phyloP scores from a whole-genome alignment of 2,329 filamentous ascomycete genomes.

The Sclerotinia subarctica region DNA sequence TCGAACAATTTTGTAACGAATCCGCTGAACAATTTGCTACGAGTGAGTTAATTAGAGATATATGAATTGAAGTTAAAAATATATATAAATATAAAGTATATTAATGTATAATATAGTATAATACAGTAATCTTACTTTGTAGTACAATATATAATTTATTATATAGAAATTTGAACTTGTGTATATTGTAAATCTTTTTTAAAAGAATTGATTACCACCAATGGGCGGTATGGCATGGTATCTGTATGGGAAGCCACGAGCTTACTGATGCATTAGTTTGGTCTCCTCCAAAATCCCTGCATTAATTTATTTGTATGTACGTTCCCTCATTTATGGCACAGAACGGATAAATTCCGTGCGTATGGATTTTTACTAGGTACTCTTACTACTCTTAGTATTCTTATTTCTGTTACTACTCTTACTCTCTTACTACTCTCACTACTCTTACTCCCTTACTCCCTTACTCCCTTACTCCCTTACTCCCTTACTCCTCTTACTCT shows the following conservation, averaged over 20 bases:
- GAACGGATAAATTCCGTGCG: not conserved
- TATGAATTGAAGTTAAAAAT: not conserved
- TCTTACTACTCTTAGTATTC: no score
- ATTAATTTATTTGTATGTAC: not conserved
- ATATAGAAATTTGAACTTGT: not conserved
- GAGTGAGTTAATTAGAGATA: not conserved
- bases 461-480: no score
- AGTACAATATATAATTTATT: not conserved
- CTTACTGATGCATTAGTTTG: slow-evolving; percentile 1
- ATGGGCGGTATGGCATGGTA: not conserved
- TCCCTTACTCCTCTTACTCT: no score
- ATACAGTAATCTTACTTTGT: not conserved
- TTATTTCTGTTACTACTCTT: no score
- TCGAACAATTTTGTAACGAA: not conserved
- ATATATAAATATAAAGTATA: not conserved
- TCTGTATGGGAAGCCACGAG: not conserved
- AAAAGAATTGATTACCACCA: no score
- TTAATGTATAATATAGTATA: not conserved
- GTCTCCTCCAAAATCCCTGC: not conserved
- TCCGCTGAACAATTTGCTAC: not conserved
- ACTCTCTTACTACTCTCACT: no score
- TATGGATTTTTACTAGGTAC: not conserved
- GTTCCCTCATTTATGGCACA: not conserved
- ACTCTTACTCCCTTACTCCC: no score
- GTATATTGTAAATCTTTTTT: not conserved